Percentiles rank a stretch among this genome's conserved stretches.
phyloP scores from a whole-genome alignment of 345 rosid genomes.

The Gossypium thurberi region DNA sequence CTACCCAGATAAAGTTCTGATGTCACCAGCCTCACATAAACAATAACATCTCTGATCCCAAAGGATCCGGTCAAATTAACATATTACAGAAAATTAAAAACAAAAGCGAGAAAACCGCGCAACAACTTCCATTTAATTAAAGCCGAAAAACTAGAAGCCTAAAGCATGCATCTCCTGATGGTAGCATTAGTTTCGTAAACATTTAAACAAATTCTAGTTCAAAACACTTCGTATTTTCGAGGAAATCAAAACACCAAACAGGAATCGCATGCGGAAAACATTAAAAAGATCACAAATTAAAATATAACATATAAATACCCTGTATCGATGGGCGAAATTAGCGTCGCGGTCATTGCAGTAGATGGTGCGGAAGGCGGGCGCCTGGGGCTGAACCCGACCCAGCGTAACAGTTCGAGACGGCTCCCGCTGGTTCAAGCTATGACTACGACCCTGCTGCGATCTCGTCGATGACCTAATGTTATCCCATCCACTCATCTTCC shows the following conservation, averaged over 20 bases:
- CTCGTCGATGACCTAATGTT: constrained; percentile 49
- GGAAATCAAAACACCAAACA: neutral
- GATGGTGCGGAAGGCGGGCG: constrained; percentile 84
- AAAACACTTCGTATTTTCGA: neutral
- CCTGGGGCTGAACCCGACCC: constrained; percentile 94
- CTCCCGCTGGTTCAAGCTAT: constrained; percentile 32
- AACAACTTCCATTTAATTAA: neutral
- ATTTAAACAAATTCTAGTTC: neutral
- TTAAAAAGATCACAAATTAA: neutral
- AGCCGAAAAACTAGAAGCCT: neutral
- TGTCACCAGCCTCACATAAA: neutral
- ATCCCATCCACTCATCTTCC: constrained; percentile 61
- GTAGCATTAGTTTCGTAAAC: neutral
- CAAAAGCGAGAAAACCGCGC: neutral
- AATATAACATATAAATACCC: constrained; percentile 34
- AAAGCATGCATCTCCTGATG: neutral
- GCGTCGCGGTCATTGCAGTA: constrained; percentile 95
- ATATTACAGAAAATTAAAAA: neutral
- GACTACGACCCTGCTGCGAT: constrained; percentile 34
- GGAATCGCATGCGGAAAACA: neutral
- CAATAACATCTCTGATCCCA: neutral
- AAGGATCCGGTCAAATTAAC: neutral
- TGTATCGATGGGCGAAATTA: constrained; percentile 66
- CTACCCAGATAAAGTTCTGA: neutral
- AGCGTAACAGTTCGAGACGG: constrained; percentile 71